A percentile compares a stretch with the other conserved stretches of the same genome.
These are phyloP conservation scores for Ogataea populi-albae DNA, from an alignment of 805 yeast species.

Conservation along the genomic window DNA sequence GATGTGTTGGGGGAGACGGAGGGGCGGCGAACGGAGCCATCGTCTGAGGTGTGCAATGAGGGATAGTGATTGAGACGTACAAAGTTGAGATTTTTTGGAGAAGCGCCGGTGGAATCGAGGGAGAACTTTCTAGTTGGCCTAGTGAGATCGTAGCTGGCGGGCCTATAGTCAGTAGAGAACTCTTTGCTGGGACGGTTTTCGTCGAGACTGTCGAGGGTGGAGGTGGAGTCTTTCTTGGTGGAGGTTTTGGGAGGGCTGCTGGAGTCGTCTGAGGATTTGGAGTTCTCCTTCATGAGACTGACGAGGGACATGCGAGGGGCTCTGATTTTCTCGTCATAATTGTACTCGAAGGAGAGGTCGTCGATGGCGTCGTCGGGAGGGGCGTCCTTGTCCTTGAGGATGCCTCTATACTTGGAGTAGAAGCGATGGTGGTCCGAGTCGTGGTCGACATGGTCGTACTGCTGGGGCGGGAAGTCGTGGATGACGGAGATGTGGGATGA, in stretches of 20 bases:
- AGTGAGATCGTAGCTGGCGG: conserved; percentile 47
- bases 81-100: conserved; percentile 5
- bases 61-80: too few species aligned
- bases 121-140: conserved; percentile 39
- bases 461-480: conserved; percentile 30
- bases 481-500: conserved; percentile 30
- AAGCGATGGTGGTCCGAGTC: conserved; percentile 31
- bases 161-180: conserved; percentile 30
- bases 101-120: conserved; percentile 10
- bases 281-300: conserved; percentile 21
- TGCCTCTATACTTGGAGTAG: conserved; percentile 31
- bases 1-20: neutral
- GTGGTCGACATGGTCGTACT: conserved; percentile 25
- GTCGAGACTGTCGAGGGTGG: conserved; percentile 19
- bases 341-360: conserved; percentile 32
- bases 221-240: conserved; percentile 10
- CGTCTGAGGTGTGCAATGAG: neutral
- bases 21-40: neutral
- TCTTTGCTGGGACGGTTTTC: conserved; percentile 11
- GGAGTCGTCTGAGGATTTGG: conserved; percentile 1
- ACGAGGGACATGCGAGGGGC: conserved; percentile 50
- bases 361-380: conserved; percentile 26
- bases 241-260: neutral
- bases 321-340: conserved; percentile 53
- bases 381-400: conserved; percentile 30